phyloP scores from a whole-genome alignment of 352 stramenopile genomes.

The Phytophthora rubi region DNA sequence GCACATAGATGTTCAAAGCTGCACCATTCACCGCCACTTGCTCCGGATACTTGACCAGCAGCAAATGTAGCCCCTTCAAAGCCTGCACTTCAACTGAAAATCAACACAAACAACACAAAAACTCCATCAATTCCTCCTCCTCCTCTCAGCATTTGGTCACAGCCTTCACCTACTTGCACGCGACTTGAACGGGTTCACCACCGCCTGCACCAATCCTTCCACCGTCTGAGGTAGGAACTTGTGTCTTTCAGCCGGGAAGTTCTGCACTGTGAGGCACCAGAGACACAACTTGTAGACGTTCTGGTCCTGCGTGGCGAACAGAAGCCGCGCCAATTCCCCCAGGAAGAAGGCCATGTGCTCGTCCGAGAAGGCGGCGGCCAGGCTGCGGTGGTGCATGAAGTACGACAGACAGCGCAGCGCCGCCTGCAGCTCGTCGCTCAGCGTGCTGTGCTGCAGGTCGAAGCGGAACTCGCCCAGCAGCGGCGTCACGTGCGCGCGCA shows the following conservation, averaged over 20 bases:
- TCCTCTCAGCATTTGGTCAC: background rate
- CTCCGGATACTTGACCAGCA: constrained; percentile 60
- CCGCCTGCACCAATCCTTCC: constrained; percentile 70
- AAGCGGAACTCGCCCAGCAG: constrained; percentile 53
- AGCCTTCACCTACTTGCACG: constrained; percentile 51
- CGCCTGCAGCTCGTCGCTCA: constrained; percentile 34
- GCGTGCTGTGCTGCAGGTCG: constrained; percentile 44
- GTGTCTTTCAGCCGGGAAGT: constrained; percentile 54
- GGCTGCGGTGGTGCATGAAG: constrained; percentile 60
- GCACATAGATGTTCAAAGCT: constrained; percentile 55
- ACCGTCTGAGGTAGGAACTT: constrained; percentile 56
- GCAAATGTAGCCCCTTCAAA: constrained; percentile 60
- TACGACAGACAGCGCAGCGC: constrained; percentile 71
- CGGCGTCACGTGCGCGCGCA: constrained; percentile 41
- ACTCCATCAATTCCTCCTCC: background rate
- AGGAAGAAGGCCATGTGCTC: constrained; percentile 51
- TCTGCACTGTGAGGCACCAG: constrained; percentile 71
- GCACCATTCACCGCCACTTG: constrained; percentile 34
- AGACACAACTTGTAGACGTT: constrained; percentile 74
- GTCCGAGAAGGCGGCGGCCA: constrained; percentile 48
- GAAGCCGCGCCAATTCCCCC: constrained; percentile 49
- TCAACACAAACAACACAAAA: constrained; percentile 5
- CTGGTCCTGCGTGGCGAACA: constrained; percentile 64
- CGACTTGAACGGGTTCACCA: constrained; percentile 78
- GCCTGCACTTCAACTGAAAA: constrained; percentile 65